Percentiles rank a stretch among this genome's conserved stretches.
phyloP scores from a whole-genome alignment of 352 stramenopile genomes.

The Aphanomyces euteiches region DNA sequence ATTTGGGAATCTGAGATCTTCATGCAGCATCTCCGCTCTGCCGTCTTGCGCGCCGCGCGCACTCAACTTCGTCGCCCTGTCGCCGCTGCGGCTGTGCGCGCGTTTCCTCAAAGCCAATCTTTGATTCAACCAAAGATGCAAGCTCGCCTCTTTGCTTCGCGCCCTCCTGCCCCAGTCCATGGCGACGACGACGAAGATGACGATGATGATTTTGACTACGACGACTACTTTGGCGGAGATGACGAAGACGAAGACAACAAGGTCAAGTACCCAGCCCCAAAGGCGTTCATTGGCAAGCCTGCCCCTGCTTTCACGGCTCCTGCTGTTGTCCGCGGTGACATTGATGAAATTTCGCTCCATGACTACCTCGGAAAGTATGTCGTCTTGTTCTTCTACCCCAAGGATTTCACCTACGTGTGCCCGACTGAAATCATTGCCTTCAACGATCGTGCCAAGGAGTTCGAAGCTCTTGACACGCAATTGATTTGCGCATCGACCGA shows the following conservation, averaged over 20 bases:
- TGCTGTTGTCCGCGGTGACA: conserved; percentile 79
- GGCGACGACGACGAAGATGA: conserved; percentile 19
- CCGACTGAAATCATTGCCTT: conserved; percentile 90
- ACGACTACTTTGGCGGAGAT: conserved; percentile 62
- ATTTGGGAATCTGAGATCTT: neutral
- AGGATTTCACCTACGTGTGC: conserved; percentile 89
- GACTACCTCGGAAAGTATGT: conserved; percentile 86
- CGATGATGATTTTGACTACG: conserved; percentile 43
- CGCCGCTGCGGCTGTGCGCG: conserved; percentile 2
- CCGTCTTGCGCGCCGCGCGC: conserved; percentile 19
- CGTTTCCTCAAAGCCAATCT: conserved; percentile 1
- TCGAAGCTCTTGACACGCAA: conserved; percentile 83
- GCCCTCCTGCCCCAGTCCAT: neutral
- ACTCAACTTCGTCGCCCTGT: conserved; percentile 23
- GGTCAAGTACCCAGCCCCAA: conserved; percentile 71
- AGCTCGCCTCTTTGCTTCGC: neutral
- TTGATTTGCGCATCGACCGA: conserved; percentile 87
- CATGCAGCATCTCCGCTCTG: conserved; percentile 25
- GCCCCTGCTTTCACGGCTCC: conserved; percentile 73
- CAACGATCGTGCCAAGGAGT: conserved; percentile 78
- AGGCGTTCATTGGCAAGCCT: conserved; percentile 52
- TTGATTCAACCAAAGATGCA: conserved; percentile 10
- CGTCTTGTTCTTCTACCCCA: conserved; percentile 90
- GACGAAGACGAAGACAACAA: conserved; percentile 62
- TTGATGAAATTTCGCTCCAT: conserved; percentile 73